Percentiles rank a stretch among this genome's conserved stretches.
phyloP scores from a whole-genome alignment of 257 asterid species.

The Primulina eburnea region DNA sequence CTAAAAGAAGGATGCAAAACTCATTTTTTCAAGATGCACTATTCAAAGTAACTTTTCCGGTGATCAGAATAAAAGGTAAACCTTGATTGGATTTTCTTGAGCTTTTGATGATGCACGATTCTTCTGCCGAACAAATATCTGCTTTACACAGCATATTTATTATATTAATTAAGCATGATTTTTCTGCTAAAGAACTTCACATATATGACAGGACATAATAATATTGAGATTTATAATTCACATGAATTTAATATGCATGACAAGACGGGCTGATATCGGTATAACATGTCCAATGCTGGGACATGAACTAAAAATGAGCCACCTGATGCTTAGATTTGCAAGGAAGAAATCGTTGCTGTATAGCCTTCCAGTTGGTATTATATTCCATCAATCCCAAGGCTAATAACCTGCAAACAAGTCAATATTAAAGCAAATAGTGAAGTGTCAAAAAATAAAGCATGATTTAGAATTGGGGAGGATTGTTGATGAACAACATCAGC shows the following conservation, averaged over 20 bases:
- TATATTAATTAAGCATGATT: constrained; percentile 20
- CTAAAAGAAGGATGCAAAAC: constrained; percentile 41
- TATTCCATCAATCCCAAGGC: constrained; percentile 94
- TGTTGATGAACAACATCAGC: constrained; percentile 1
- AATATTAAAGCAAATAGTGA: constrained; percentile 20
- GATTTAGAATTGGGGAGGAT: constrained; percentile 12
- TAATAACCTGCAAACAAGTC: constrained; percentile 56
- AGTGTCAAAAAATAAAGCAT: constrained; percentile 12
- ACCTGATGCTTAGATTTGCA: constrained; percentile 98
- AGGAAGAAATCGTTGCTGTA: constrained; percentile 92
- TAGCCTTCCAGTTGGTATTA: constrained; percentile 94
- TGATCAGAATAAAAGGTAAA: constrained; percentile 28
- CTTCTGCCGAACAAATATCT: constrained; percentile 98
- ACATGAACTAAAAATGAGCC: constrained; percentile 19
- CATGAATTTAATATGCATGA: constrained; percentile 20
- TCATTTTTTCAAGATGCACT: constrained; percentile 14
- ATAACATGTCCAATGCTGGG: neutral
- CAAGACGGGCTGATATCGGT: constrained; percentile 3
- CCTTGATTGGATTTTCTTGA: constrained; percentile 96
- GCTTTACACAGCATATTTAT: constrained; percentile 31
- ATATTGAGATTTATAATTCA: constrained; percentile 2
- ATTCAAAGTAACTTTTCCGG: constrained; percentile 14
- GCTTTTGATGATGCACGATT: constrained; percentile 97
- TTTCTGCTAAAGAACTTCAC: constrained; percentile 8
- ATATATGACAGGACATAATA: neutral